Conservation (phyloP, 305 asterid species). For the Rubia peregrina region DNA sequence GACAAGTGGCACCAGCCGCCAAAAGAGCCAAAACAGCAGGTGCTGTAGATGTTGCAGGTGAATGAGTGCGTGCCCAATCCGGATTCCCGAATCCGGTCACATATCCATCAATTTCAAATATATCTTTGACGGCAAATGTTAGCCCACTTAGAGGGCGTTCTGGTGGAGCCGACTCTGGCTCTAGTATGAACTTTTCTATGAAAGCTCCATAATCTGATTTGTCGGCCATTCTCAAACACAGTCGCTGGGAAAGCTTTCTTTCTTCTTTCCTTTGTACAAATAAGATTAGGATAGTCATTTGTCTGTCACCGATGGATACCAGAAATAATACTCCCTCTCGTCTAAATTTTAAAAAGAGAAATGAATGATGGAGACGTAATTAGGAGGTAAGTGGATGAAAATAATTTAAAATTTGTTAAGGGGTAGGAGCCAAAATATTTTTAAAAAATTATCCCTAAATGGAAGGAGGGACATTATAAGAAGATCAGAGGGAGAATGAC, state of each 20-base stretch:
- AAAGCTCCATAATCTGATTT: constrained; percentile 54
- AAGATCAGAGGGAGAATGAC: no score
- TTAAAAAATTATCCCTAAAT: no score
- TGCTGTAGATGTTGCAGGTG: constrained; percentile 64
- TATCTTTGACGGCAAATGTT: constrained; percentile 79
- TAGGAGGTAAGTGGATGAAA: no score
- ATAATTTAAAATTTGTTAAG: no score
- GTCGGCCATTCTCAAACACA: constrained; percentile 20
- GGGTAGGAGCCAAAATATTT: no score
- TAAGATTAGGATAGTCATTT: background rate
- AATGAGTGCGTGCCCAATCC: constrained; percentile 70
- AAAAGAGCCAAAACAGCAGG: constrained; percentile 50
- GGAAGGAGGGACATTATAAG: no score
- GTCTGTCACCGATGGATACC: no score
- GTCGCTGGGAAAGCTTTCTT: background rate
- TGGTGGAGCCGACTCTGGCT: constrained; percentile 34
- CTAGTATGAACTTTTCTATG: constrained; percentile 51
- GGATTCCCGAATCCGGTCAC: constrained; percentile 87
- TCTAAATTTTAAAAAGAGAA: no score
- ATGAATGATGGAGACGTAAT: no score
- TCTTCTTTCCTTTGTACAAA: background rate
- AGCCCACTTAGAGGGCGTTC: constrained; percentile 50
- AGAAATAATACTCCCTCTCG: no score
- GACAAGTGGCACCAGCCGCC: constrained; percentile 73
- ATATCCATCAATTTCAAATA: constrained; percentile 66